Evolutionary conservation across 352 stramenopile species (phyloP).

Genomic region (Phytophthora tentaculata): DNA sequence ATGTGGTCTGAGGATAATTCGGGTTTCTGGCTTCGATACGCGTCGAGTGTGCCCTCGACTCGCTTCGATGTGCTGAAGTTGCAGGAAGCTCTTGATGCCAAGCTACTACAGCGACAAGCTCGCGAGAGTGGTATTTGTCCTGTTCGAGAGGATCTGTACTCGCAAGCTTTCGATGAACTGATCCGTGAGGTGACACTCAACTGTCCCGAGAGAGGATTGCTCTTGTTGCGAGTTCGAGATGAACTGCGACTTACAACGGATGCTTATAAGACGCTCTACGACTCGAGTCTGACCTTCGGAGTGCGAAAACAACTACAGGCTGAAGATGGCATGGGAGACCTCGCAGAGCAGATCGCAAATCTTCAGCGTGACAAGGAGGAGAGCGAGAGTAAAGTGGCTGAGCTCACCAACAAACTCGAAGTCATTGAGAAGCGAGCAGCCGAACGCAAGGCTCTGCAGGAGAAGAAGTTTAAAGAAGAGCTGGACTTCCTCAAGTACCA

Average conservation of each 20-base stretch:
- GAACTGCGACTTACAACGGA: constrained; percentile 94
- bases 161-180: constrained; percentile 93
- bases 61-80: constrained; percentile 94
- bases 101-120: constrained; percentile 90
- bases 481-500: constrained; percentile 96
- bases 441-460: constrained; percentile 89
- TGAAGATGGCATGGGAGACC: constrained; percentile 92
- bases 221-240: constrained; percentile 93
- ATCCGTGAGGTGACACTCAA: constrained; percentile 94
- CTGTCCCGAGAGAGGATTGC: constrained; percentile 89
- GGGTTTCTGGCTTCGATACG: constrained; percentile 92
- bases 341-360: constrained; percentile 67
- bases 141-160: constrained; percentile 94
- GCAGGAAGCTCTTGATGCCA: constrained; percentile 90
- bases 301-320: constrained; percentile 94
- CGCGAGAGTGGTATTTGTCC: constrained; percentile 93
- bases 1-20: constrained; percentile 85
- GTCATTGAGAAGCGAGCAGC: constrained; percentile 92
- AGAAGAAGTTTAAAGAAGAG: constrained; percentile 95
- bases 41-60: constrained; percentile 89
- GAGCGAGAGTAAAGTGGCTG: constrained; percentile 84
- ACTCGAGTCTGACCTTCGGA: constrained; percentile 93
- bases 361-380: constrained; percentile 70
- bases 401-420: constrained; percentile 92
- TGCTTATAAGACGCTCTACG: constrained; percentile 96